phyloP scores from a whole-genome alignment of 805 yeast species.

The Wickerhamomyces canadensis region DNA sequence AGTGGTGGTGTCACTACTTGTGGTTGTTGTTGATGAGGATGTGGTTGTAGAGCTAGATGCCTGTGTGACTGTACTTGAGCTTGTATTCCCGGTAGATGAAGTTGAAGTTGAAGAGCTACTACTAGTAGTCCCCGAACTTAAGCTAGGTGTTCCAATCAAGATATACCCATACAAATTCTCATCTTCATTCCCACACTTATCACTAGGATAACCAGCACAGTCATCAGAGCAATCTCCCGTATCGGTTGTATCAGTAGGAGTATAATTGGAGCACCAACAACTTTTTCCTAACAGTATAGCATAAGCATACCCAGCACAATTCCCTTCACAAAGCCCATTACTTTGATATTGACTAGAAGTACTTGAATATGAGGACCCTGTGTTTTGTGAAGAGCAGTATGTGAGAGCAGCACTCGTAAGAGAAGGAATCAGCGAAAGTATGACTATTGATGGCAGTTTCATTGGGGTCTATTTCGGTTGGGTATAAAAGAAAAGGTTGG shows the following conservation, averaged over 20 bases:
- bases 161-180: slow-evolving; percentile 51
- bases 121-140: too few species aligned
- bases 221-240: slow-evolving; percentile 27
- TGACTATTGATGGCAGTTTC: background rate
- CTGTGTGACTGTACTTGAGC: background rate
- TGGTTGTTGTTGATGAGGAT: slow-evolving; percentile 8
- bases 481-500: too few species aligned
- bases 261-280: slow-evolving; percentile 59
- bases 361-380: slow-evolving; percentile 24
- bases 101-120: slow-evolving; percentile 2
- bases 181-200: slow-evolving; percentile 36
- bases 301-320: slow-evolving; percentile 43
- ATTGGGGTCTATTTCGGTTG: too few species aligned
- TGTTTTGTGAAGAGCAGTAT: slow-evolving; percentile 36
- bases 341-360: slow-evolving; percentile 27
- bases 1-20: background rate
- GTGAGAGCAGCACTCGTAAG: slow-evolving; percentile 3
- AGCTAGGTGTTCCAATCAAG: slow-evolving; percentile 25
- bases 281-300: slow-evolving; percentile 45
- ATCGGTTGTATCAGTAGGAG: slow-evolving; percentile 38
- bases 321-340: slow-evolving; percentile 46
- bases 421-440: background rate
- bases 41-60: slow-evolving; percentile 3
- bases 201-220: slow-evolving; percentile 42
- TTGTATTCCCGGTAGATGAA: too few species aligned